These are phyloP conservation scores for Claviceps capensis DNA, from an alignment of 2,329 filamentous ascomycete species.

Conservation along the genomic window DNA sequence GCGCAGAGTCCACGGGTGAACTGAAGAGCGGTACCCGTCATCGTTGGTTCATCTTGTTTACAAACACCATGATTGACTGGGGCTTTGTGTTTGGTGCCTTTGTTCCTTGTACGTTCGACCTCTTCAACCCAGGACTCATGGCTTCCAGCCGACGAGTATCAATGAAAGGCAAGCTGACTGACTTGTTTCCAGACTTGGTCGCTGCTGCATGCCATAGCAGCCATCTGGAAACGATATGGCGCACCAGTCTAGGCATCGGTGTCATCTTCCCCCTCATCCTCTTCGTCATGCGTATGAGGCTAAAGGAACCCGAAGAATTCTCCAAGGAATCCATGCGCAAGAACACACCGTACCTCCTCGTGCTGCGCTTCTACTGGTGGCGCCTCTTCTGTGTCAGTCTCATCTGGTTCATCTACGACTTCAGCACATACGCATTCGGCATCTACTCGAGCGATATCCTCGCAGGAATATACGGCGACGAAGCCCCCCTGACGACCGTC, in stretches of 20 bases:
- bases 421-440: slow-evolving; percentile 71
- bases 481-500: slow-evolving; percentile 54
- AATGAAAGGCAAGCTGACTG: neutral
- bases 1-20: slow-evolving; percentile 64
- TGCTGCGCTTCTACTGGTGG: slow-evolving; percentile 56
- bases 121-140: too few species aligned
- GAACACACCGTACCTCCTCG: slow-evolving; percentile 41
- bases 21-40: slow-evolving; percentile 72
- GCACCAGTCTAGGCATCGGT: slow-evolving; percentile 65
- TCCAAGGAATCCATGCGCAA: slow-evolving; percentile 53
- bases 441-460: slow-evolving; percentile 75
- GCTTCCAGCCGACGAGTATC: too few species aligned
- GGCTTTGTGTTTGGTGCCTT: slow-evolving; percentile 74
- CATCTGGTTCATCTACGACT: slow-evolving; percentile 88
- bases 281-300: slow-evolving; percentile 55
- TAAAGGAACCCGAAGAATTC: slow-evolving; percentile 70
- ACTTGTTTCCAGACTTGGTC: slow-evolving; percentile 26
- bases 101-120: slow-evolving; percentile 42
- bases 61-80: slow-evolving; percentile 72
- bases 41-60: slow-evolving; percentile 83
- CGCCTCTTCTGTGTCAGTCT: slow-evolving; percentile 55
- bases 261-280: slow-evolving; percentile 63
- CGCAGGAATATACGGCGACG: slow-evolving; percentile 43
- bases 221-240: slow-evolving; percentile 66
- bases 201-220: slow-evolving; percentile 42